These are phyloP conservation scores for Mortierella sp. DNA, from an alignment of 371 early-diverging fungal species.

Conservation along the genomic window DNA sequence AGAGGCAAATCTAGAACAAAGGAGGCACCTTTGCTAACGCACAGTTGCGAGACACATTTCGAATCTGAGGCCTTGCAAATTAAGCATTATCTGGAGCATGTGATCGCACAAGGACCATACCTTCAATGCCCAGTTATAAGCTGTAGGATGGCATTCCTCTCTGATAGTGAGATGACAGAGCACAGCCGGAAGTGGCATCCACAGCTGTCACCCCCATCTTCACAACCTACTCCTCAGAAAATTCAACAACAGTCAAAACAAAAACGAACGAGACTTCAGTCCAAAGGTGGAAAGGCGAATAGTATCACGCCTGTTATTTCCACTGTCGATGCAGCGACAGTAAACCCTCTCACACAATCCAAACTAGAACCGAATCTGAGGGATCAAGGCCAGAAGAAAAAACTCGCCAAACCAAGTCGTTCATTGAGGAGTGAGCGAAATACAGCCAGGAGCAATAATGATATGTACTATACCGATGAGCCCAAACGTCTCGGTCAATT, in stretches of 20 bases:
- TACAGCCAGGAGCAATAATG: neutral
- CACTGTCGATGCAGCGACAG: neutral
- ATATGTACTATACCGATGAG: neutral
- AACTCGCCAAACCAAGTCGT: neutral
- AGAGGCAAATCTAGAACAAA: neutral
- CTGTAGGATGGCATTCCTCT: conserved; percentile 14
- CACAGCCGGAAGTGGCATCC: conserved; percentile 1
- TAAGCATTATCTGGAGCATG: conserved; percentile 13
- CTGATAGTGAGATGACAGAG: neutral
- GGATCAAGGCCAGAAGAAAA: neutral
- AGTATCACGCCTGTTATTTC: neutral
- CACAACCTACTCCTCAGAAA: neutral
- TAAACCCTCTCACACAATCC: neutral
- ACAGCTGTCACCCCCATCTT: neutral
- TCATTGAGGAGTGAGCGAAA: neutral
- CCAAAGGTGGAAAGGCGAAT: conserved; percentile 7
- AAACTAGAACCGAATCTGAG: neutral
- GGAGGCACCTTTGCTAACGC: neutral
- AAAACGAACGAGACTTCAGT: conserved; percentile 13
- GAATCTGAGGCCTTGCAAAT: conserved; percentile 4
- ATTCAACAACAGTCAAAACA: conserved; percentile 16
- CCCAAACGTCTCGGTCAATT: neutral
- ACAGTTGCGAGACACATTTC: conserved; percentile 3
- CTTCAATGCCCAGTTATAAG: conserved; percentile 1
- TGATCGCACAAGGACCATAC: neutral